phyloP scores from a whole-genome alignment of 257 asterid species.

The Jacaranda mimosifolia region DNA sequence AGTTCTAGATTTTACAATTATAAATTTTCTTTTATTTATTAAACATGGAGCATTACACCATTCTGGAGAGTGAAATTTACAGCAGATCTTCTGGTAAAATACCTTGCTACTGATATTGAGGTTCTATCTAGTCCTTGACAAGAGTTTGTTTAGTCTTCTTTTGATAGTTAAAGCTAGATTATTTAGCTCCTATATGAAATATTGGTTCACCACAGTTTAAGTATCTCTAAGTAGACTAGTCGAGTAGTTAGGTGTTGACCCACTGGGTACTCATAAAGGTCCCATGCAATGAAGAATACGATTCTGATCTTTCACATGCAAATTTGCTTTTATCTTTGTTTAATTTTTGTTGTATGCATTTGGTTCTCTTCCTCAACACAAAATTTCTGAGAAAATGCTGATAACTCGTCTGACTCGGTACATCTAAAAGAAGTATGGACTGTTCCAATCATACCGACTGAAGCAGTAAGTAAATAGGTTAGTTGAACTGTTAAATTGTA shows the following conservation, averaged over 20 bases:
- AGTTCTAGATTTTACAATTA: not conserved
- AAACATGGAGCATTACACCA: not conserved
- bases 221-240: not conserved
- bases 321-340: slow-evolving; percentile 12
- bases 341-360: not conserved
- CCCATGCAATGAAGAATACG: not conserved
- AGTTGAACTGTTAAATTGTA: slow-evolving; percentile 13
- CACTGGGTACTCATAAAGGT: slow-evolving; percentile 10
- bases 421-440: not conserved
- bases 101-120: not conserved
- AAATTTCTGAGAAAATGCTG: not conserved
- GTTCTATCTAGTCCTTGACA: slow-evolving; percentile 20
- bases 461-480: slow-evolving; percentile 7
- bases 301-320: not conserved
- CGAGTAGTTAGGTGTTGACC: not conserved
- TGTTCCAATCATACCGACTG: not conserved
- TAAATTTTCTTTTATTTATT: slow-evolving; percentile 7
- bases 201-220: not conserved
- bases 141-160: not conserved
- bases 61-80: not conserved
- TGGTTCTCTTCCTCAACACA: not conserved
- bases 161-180: slow-evolving; percentile 16
- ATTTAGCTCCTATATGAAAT: not conserved
- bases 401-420: not conserved
- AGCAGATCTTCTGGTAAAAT: slow-evolving; percentile 2